A percentile compares a stretch with the other conserved stretches of the same genome.
These are phyloP conservation scores for Aspergillus sojae DNA, from an alignment of 2,329 filamentous ascomycete genomes.

Conservation along the genomic window DNA sequence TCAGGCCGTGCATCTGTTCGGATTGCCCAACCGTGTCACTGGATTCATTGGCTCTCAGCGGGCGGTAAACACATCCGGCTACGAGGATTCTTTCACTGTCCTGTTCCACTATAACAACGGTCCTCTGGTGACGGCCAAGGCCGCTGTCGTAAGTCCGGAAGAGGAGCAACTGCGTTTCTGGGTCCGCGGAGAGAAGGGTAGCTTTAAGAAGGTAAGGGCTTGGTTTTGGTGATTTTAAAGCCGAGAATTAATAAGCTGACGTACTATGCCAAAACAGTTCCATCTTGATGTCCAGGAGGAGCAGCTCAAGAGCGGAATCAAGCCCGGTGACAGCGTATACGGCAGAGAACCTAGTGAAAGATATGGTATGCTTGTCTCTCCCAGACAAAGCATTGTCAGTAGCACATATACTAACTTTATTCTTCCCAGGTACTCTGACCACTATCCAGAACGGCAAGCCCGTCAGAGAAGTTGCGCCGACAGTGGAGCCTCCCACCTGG, in stretches of 20 bases:
- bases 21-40: slow-evolving; percentile 67
- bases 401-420: not conserved
- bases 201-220: slow-evolving; percentile 67
- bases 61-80: slow-evolving; percentile 54
- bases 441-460: slow-evolving; percentile 57
- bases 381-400: not conserved
- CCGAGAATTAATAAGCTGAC: not conserved
- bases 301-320: slow-evolving; percentile 67
- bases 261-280: slow-evolving; percentile 33
- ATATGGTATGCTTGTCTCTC: slow-evolving; percentile 50
- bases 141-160: slow-evolving; percentile 69
- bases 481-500: slow-evolving; percentile 69
- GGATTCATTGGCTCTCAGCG: slow-evolving; percentile 70
- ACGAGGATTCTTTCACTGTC: slow-evolving; percentile 59
- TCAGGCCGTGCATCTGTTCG: slow-evolving; percentile 72
- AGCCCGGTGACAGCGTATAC: slow-evolving; percentile 64
- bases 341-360: slow-evolving; percentile 63
- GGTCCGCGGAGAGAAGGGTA: slow-evolving; percentile 73
- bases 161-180: slow-evolving; percentile 72
- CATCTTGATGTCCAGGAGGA: slow-evolving; percentile 75
- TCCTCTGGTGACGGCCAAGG: slow-evolving; percentile 69
- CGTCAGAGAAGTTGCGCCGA: slow-evolving; percentile 56
- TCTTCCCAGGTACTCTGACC: slow-evolving; percentile 51
- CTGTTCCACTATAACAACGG: slow-evolving; percentile 67
- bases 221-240: not conserved